Base-by-base conservation (phyloP, 2,329 filamentous ascomycete genomes). In the Raffaelea ambrosiae region DNA sequence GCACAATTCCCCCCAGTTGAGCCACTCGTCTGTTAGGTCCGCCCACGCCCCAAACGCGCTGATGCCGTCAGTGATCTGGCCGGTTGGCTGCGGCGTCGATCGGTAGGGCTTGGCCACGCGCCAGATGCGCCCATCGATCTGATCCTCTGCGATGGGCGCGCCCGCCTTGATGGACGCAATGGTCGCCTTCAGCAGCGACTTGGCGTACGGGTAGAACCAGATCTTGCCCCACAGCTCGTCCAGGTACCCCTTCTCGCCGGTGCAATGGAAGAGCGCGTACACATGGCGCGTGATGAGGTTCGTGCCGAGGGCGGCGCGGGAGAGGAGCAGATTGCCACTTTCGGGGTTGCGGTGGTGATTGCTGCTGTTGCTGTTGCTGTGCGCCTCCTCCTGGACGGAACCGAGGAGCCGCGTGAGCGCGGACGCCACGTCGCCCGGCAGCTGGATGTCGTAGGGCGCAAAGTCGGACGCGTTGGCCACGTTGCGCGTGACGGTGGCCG, bases 211-310 rank as follows among this genome's bases (percentile, higher is more conserved):
- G 14, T 33, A 48, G 35, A 48, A 48, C 46, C 46, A 48, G 4
- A 48, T 40, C 23, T 40, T 14, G 3, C 11, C 16, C 46, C 46
- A 48, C n/a, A 48, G 40, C 33, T 44, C 46, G 13, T 48, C 41
- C 5, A 48, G 41, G 35, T 44, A 48, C n/a, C 35, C 41, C 36
- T 48, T 48, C n/a, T 43, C 42, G 33, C 46, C 46, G 18, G 46
- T 48, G 46, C 46, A 48, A 40, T 48, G 46, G 41, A 44, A 48
- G 14, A 48, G 11, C 33, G n/a, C 13, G 41, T 48, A 48, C 3
- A 40, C 46, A 22, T 48, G 41, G 13, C 31, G 35, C 22, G 46
- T 48, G 18, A 48, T 13, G 10, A 48, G 46, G 26, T 48, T 48
- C 21, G 46, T 48, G 35, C 46, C 46, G 22, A 48, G 41, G 7